Evolutionary conservation across 78 protist genomes (phyloP), one percentile per base, ranked within the genome.

Genomic region (Dictyostelium capitatum): DNA sequence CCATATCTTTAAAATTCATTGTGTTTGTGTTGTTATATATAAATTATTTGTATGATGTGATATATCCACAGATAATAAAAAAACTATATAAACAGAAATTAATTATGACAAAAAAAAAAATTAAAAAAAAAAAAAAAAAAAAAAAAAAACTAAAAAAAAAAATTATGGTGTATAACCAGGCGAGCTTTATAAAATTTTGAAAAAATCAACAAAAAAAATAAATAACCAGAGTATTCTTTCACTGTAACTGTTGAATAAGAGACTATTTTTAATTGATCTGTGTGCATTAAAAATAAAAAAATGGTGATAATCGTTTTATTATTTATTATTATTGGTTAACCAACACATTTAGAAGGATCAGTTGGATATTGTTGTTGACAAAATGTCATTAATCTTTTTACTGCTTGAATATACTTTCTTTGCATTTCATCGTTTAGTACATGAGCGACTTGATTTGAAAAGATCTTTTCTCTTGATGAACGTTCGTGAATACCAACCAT

Each of bases 401-500:
- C 32, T 7, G 83, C 94, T 73, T 95, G 97, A 53, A 97, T 92
- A 90, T 96, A 98, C 82, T 98, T 97, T 80, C 99, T 94, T 80
- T 94, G 96, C 56, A 89, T 87, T 82, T 98, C 99, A 89, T 98
- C 99, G 80, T 98, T 98, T 23, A 98, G 89, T 47, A 98, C 97
- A 74, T 98, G 97, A 7, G 98, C 98, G 0, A 95, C 84, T 64
- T 95, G 90, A 54, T 94, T 90, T 1, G 96, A 62, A 47, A 10
- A 65, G 54, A 98, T 97, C 83, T 96, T 97, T 64, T 98, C 98
- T 12, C 98, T 84, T 2, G 97, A 95, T 1, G 98, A 85, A 74
- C 99, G 97, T 64, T 90, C 94, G 82, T 98, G 99, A 83, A 97
- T 97, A 59, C 98, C 98, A 43, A 97, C 98, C 97, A 87, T 97